These are phyloP conservation scores for Coemansia sp. DNA, from an alignment of 192 early-diverging fungal species.

Conservation along the genomic window DNA sequence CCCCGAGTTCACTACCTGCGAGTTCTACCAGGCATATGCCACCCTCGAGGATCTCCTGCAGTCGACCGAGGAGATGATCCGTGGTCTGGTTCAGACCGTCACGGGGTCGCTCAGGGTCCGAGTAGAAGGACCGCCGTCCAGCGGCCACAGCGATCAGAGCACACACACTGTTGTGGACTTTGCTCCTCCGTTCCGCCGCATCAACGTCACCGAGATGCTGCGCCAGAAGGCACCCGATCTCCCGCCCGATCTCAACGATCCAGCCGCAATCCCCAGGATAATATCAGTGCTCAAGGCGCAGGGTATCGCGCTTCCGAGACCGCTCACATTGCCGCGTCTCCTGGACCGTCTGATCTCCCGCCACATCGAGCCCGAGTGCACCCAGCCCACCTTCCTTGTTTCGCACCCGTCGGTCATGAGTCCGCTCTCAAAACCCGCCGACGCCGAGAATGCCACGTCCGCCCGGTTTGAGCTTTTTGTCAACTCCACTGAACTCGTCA, in stretches of 20 bases:
- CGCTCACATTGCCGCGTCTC: conserved; percentile 66
- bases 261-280: conserved; percentile 18
- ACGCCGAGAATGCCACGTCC: conserved; percentile 49
- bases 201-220: conserved; percentile 60
- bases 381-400: conserved; percentile 78
- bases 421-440: conserved; percentile 70
- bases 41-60: conserved; percentile 67
- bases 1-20: conserved; percentile 89
- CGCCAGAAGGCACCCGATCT: conserved; percentile 45
- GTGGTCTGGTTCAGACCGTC: conserved; percentile 41
- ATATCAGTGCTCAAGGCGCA: conserved; percentile 18
- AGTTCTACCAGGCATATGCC: conserved; percentile 82
- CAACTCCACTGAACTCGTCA: conserved; percentile 73
- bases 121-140: conserved; percentile 6
- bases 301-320: conserved; percentile 44
- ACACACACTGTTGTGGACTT: conserved; percentile 41
- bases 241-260: conserved; percentile 32
- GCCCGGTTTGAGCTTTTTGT: conserved; percentile 84
- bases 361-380: conserved; percentile 74
- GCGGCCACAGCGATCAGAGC: conserved; percentile 17
- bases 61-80: conserved; percentile 70
- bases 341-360: conserved; percentile 72
- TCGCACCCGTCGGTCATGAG: conserved; percentile 80
- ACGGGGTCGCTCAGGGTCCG: conserved; percentile 14
- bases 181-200: conserved; percentile 57